A percentile compares a stretch with the other conserved stretches of the same genome.
Evolutionary conservation across 2,329 filamentous ascomycete genomes (phyloP).

Genomic region (Aspergillus chevalieri): DNA sequence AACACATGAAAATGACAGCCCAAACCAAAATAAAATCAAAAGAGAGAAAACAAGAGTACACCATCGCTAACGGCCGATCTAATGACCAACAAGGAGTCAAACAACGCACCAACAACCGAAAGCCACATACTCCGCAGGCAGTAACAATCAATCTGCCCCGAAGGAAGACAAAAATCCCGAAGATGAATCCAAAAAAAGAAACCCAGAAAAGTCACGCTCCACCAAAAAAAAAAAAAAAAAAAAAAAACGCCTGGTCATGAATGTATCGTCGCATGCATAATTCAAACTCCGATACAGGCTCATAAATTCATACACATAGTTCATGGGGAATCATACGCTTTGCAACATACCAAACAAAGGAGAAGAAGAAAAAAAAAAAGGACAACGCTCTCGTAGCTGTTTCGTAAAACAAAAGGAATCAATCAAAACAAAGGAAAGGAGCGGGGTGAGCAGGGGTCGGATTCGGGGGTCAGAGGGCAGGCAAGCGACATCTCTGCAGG

Average conservation of each 20-base stretch:
- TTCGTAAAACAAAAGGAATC: neutral
- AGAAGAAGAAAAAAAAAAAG: constrained; percentile 5
- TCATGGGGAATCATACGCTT: too few species aligned
- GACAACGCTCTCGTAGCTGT: constrained; percentile 1
- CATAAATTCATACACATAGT: too few species aligned
- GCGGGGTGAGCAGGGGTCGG: constrained; percentile 35
- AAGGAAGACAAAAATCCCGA: neutral
- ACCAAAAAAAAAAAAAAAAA: too few species aligned
- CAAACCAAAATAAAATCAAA: neutral
- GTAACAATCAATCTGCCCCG: constrained; percentile 2
- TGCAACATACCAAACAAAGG: constrained; percentile 3
- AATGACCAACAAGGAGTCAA: neutral
- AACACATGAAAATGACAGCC: too few species aligned
- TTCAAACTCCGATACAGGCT: too few species aligned
- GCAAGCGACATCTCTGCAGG: constrained; percentile 35
- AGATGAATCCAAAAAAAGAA: neutral
- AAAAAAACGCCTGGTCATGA: too few species aligned
- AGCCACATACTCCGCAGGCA: neutral
- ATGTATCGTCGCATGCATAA: too few species aligned
- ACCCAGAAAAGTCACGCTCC: too few species aligned
- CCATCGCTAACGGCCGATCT: neutral
- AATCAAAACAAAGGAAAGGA: constrained; percentile 15
- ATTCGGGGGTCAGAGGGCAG: constrained; percentile 38
- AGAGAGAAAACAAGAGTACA: neutral
- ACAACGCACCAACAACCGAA: neutral